These are phyloP conservation scores for Pythium rhizo-oryzae DNA, from an alignment of 352 stramenopile species.

Conservation along the genomic window DNA sequence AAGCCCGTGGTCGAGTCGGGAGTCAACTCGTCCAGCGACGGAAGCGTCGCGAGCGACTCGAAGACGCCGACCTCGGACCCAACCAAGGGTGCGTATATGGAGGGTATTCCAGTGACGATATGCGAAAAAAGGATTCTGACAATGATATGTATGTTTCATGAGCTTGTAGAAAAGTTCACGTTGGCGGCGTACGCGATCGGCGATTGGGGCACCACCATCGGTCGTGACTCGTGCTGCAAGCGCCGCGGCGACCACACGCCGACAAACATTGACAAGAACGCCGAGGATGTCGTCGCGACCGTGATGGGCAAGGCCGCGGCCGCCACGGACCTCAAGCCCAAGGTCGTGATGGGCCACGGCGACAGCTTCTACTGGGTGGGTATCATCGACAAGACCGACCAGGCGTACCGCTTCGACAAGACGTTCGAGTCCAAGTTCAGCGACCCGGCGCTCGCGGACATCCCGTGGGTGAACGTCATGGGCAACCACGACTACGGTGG, in stretches of 20 bases:
- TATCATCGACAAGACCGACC: conserved; percentile 53
- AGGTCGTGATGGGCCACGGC: conserved; percentile 64
- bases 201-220: conserved; percentile 72
- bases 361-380: conserved; percentile 89
- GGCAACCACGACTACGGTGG: conserved; percentile 89
- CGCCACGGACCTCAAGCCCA: conserved; percentile 41
- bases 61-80: conserved; percentile 49
- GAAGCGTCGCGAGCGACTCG: conserved; percentile 26
- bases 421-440: conserved; percentile 85
- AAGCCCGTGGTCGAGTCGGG: background rate
- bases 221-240: conserved; percentile 70
- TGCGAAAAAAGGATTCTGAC: too few species aligned
- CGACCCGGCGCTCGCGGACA: conserved; percentile 42
- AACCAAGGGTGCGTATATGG: conserved; percentile 35
- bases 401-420: conserved; percentile 68
- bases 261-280: conserved; percentile 68
- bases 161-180: conserved; percentile 44
- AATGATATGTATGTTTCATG: background rate
- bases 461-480: conserved; percentile 86
- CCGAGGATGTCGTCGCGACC: conserved; percentile 66
- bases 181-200: conserved; percentile 69
- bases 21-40: conserved; percentile 29
- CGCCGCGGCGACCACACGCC: conserved; percentile 48
- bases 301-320: conserved; percentile 49
- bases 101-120: too few species aligned